Evolutionary conservation across 106 monocot species (phyloP), one percentile per base, ranked within the genome.

Genomic region (Dendrobium nobile): DNA sequence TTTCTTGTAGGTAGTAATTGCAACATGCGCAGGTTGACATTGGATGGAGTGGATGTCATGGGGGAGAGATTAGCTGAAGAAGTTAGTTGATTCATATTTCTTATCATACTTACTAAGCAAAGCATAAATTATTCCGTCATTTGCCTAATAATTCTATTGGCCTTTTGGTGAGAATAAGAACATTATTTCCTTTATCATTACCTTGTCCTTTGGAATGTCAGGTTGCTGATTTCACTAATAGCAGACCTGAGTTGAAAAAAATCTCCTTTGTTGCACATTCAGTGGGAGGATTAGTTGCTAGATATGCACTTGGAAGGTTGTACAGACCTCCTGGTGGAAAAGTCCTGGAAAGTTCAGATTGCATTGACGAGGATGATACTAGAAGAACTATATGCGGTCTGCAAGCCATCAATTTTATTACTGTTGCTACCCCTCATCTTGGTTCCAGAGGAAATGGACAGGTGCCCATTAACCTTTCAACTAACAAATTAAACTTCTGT

Each of bases 371-470:
- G 20, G 78, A 84, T 19, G 81, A 73, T 40, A 64, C 77, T 64
- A 79, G 27, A 28, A 88, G 96, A 75, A 96, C 90, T 78, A 92
- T 96, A 78, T 80, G 77, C 84, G 93, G 91, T 56, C 84, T 93
- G 26, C 90, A 92, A 85, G 87, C 96, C 80, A 86, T 96, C 79
- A 96, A 96, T 89, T 96, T 96, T 86, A 86, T 96, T 44, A 93
- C 96, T 77, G 88, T 93, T 82, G 96, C 96, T 58, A 93, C 96
- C 31, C 96, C 96, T 79, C 96, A 96, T 93, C 93, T 96, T 80
- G 96, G 96, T 80, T 96, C 96, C 37, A 91, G 89, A 78, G 96
- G 96, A 79, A 87, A 93, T 27, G 88, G 80, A 74, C 93, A 96
- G 93, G 95, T 96, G 81, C 31, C 61, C 16, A 41, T 77, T 51